Conservation (phyloP, 192 early-diverging fungal genomes). For the Funneliformis geosporum region DNA sequence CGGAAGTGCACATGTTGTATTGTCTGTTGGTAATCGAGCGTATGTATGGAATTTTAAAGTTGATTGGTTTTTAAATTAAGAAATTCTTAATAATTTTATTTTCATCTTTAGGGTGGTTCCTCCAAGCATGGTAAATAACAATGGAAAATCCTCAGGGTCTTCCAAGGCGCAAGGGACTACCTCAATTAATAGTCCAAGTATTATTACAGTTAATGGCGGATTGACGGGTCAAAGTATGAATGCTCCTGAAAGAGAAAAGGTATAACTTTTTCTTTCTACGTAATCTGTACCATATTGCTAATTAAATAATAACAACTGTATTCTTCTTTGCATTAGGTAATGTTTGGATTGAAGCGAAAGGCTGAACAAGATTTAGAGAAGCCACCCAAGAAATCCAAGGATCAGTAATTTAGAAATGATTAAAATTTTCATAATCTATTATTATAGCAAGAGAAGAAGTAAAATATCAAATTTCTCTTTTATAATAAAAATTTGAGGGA, state of each 20-base stretch:
- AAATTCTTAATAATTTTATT: neutral
- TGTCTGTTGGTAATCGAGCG: constrained; percentile 76
- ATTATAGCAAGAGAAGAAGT: too few relatives aligned
- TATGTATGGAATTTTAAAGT: constrained; percentile 30
- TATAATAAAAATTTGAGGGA: too few relatives aligned
- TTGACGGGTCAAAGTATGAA: constrained; percentile 46
- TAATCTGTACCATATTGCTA: neutral
- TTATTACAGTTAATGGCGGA: constrained; percentile 35
- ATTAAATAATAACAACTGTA: neutral
- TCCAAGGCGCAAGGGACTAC: neutral
- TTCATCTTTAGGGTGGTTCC: constrained; percentile 42
- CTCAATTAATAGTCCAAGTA: constrained; percentile 32
- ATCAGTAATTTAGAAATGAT: neutral
- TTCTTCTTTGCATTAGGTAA: constrained; percentile 28
- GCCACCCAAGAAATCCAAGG: constrained; percentile 31
- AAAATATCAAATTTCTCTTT: too few relatives aligned
- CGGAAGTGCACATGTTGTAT: constrained; percentile 79
- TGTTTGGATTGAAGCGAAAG: constrained; percentile 50
- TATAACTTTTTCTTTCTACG: neutral
- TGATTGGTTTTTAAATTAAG: neutral
- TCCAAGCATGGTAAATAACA: constrained; percentile 29
- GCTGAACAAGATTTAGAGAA: constrained; percentile 38
- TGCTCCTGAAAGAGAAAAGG: constrained; percentile 50
- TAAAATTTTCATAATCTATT: too few relatives aligned
- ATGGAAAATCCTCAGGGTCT: constrained; percentile 28